phyloP scores from a whole-genome alignment of 2,329 filamentous ascomycete genomes.

The Aureobasidium mangrovei region DNA sequence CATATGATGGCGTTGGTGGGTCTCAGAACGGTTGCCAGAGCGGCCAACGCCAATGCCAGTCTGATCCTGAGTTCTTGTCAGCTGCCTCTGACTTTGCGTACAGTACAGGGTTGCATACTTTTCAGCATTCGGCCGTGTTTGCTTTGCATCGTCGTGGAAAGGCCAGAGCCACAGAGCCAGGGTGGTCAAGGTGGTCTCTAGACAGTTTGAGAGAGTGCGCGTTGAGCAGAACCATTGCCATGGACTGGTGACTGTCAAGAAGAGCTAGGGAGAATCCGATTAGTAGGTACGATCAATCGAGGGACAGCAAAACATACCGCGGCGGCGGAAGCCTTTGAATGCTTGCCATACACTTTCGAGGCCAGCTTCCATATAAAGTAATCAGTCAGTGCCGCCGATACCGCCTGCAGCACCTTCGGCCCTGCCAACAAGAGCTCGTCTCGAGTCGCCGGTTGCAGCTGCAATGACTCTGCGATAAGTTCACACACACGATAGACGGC shows the following conservation, averaged over 20 bases:
- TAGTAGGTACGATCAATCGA: conserved; percentile 11
- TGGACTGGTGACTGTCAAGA: conserved; percentile 64
- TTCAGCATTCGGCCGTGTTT: conserved; percentile 1
- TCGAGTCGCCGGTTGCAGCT: conserved; percentile 46
- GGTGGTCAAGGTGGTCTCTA: conserved; percentile 82
- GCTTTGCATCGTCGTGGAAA: conserved; percentile 47
- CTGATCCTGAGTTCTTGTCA: not conserved
- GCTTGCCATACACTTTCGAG: conserved; percentile 59
- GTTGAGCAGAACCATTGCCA: conserved; percentile 98
- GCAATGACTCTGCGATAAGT: conserved; percentile 46
- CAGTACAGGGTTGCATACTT: not conserved
- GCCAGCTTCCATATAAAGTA: conserved; percentile 83
- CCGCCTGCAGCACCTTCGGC: conserved; percentile 67
- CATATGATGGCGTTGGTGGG: conserved; percentile 88
- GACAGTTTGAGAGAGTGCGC: conserved; percentile 84
- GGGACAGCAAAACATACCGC: conserved; percentile 48
- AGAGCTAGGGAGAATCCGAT: conserved; percentile 43
- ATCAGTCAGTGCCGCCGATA: conserved; percentile 70
- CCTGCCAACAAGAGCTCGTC: conserved; percentile 61
- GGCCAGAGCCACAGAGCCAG: conserved; percentile 77
- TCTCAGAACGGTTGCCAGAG: conserved; percentile 72
- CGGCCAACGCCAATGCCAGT: conserved; percentile 41
- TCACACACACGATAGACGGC: conserved; percentile 59
- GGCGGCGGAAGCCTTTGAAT: conserved; percentile 56
- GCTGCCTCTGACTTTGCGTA: not conserved